Conservation (phyloP, 208 protist genomes). For the Leishmania lainsoni region DNA sequence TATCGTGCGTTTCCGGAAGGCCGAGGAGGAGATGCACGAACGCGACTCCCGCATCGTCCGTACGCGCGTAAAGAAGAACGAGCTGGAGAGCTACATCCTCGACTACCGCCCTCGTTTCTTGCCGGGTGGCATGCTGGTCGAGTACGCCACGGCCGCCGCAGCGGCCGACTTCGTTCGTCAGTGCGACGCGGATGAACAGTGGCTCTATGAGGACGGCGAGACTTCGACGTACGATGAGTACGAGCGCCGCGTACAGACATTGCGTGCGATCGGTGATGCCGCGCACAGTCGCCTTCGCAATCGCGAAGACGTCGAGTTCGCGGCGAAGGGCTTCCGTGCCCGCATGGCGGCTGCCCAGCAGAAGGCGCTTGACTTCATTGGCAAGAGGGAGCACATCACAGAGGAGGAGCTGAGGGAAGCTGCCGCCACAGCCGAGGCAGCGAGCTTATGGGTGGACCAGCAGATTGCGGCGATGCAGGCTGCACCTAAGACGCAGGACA, state of each 20-base stretch:
- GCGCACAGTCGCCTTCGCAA: constrained; percentile 57
- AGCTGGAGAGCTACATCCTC: constrained; percentile 92
- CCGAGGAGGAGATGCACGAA: constrained; percentile 81
- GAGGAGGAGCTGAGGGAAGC: constrained; percentile 76
- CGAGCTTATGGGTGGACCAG: constrained; percentile 54
- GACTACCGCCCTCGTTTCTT: constrained; percentile 70
- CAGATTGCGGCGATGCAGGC: constrained; percentile 47
- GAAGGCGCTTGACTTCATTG: constrained; percentile 56
- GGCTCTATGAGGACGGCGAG: constrained; percentile 92
- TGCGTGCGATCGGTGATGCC: constrained; percentile 84
- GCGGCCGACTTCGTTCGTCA: constrained; percentile 57
- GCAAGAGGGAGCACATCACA: constrained; percentile 73
- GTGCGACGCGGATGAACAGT: constrained; percentile 79
- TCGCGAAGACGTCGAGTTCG: constrained; percentile 73
- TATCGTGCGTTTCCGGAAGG: constrained; percentile 59
- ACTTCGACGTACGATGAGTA: constrained; percentile 69
- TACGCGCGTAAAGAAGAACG: constrained; percentile 90
- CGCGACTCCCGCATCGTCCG: constrained; percentile 63
- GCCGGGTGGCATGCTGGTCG: constrained; percentile 65
- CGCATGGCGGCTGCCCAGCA: constrained; percentile 43
- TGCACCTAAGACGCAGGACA: constrained; percentile 49
- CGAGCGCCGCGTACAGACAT: constrained; percentile 59
- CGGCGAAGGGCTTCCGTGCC: constrained; percentile 42
- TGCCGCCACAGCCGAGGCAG: constrained; percentile 57
- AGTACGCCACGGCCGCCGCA: constrained; percentile 64